Percentiles rank a stretch among this genome's conserved stretches.
Conservation (phyloP, 1,139 yeast species). For the Pichia kudriavzevii region DNA sequence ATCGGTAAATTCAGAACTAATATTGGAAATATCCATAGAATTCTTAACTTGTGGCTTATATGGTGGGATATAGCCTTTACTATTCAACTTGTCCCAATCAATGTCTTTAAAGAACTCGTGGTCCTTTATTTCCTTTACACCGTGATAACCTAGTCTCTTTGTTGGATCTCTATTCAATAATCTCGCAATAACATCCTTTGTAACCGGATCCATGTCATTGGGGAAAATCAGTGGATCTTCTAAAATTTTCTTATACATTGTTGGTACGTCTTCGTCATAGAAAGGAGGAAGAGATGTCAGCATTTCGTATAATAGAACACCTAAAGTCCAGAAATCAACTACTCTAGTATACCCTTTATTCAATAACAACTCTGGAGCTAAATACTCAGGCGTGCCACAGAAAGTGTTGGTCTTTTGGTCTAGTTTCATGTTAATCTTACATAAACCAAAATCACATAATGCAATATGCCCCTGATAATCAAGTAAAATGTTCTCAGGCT, state of each 20-base stretch:
- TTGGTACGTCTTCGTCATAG: constrained; percentile 88
- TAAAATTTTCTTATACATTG: constrained; percentile 88
- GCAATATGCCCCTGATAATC: constrained; percentile 98
- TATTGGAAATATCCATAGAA: constrained; percentile 84
- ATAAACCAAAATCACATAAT: constrained; percentile 91
- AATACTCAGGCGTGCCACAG: constrained; percentile 94
- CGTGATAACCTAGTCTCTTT: constrained; percentile 67
- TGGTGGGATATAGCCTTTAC: constrained; percentile 91
- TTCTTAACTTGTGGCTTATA: constrained; percentile 88
- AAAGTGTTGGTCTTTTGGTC: constrained; percentile 75
- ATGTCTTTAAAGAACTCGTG: constrained; percentile 87
- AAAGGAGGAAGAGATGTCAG: constrained; percentile 94
- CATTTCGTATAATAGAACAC: constrained; percentile 91
- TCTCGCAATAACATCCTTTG: constrained; percentile 71
- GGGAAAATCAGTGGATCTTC: constrained; percentile 89
- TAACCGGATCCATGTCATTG: constrained; percentile 78
- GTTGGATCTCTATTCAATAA: constrained; percentile 81
- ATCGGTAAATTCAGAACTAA: constrained; percentile 85
- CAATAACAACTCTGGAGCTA: constrained; percentile 87
- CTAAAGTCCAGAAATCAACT: constrained; percentile 98
- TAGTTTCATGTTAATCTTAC: constrained; percentile 82
- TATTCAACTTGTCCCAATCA: constrained; percentile 80
- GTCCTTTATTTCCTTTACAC: constrained; percentile 75
- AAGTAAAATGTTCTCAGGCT: constrained; percentile 88
- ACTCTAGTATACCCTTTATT: constrained; percentile 92